Evolutionary conservation across 78 protist species (phyloP).

Genomic region (Dictyostelium capitatum): DNA sequence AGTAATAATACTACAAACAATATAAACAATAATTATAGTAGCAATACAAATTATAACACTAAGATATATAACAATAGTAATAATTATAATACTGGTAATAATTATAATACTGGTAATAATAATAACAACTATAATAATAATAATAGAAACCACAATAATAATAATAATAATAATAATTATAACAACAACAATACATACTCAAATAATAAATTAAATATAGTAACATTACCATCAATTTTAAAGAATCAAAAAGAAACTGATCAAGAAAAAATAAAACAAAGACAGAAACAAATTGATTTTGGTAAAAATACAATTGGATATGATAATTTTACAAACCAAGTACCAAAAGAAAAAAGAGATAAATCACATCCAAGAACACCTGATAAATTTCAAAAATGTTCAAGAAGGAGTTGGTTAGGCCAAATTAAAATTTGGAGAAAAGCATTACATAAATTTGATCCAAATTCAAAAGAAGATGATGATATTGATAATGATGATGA

Average conservation of each 20-base stretch:
- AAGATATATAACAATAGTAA: neutral
- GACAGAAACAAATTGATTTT: constrained; percentile 90
- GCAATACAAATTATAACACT: neutral
- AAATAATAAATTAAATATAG: neutral
- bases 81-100: neutral
- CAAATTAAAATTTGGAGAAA: constrained; percentile 85
- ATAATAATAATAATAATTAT: neutral
- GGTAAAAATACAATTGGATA: constrained; percentile 90
- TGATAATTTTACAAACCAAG: constrained; percentile 29
- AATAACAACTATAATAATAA: neutral
- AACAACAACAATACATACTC: neutral
- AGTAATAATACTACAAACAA: neutral
- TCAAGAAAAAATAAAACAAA: constrained; percentile 61
- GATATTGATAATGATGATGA: neutral
- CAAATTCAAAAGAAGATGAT: constrained; percentile 9
- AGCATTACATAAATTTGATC: constrained; percentile 85
- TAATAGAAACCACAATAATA: neutral
- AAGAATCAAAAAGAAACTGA: constrained; percentile 77
- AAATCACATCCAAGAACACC: constrained; percentile 82
- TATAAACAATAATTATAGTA: constrained; percentile 2
- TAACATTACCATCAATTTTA: constrained; percentile 26
- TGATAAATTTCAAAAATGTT: constrained; percentile 58
- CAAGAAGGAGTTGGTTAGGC: constrained; percentile 84
- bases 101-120: neutral
- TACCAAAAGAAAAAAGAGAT: constrained; percentile 31